phyloP scores from a whole-genome alignment of 78 protist genomes.

The Speleostelium caveatum region DNA sequence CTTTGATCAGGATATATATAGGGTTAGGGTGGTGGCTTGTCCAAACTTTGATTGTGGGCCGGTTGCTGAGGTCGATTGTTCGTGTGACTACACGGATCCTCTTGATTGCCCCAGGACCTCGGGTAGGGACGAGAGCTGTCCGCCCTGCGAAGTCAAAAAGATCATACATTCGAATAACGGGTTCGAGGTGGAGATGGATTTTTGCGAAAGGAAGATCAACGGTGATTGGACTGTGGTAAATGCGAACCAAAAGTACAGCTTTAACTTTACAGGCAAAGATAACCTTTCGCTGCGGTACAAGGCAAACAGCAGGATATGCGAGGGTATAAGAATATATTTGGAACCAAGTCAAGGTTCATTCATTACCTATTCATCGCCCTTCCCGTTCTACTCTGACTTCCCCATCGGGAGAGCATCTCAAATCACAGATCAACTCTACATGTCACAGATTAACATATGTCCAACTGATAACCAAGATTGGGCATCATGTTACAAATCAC shows the following conservation, averaged over 20 bases:
- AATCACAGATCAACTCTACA: neutral
- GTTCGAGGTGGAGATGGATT: too few species aligned
- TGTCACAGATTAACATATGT: constrained; percentile 6
- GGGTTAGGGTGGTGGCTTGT: constrained; percentile 10
- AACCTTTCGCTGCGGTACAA: constrained; percentile 16
- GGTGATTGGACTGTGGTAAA: constrained; percentile 40
- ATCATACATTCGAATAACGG: too few species aligned
- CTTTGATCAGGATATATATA: constrained; percentile 42
- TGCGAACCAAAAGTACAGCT: constrained; percentile 11
- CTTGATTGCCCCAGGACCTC: neutral
- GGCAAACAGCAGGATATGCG: constrained; percentile 21
- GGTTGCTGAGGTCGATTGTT: constrained; percentile 6
- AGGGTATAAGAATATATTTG: constrained; percentile 22
- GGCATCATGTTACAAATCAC: neutral
- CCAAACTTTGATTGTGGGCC: neutral
- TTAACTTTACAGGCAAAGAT: neutral
- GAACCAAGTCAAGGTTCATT: constrained; percentile 14
- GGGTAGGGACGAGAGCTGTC: neutral
- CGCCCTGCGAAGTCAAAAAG: too few species aligned
- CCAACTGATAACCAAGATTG: constrained; percentile 56
- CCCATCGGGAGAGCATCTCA: too few species aligned
- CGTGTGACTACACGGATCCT: constrained; percentile 53
- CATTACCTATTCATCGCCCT: neutral
- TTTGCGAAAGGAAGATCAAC: neutral
- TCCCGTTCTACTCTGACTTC: neutral